Base-by-base conservation (phyloP, 1,139 yeast species). In the Saccharomycopsis hybrid region DNA sequence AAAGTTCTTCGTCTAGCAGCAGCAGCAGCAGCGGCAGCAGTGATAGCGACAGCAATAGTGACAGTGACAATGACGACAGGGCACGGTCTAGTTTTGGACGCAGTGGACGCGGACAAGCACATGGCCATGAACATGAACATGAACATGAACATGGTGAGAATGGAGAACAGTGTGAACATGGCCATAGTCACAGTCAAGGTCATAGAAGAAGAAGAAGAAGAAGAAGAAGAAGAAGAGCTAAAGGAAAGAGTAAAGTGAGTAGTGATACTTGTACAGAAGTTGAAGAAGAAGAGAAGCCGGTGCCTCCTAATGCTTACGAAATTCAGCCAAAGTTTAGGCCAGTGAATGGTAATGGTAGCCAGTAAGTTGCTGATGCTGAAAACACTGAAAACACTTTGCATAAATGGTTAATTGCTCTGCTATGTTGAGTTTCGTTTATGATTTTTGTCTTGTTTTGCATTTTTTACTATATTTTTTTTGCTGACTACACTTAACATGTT, bases 291-390 rank as follows among this genome's bases (percentile, higher is more conserved):
- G 43, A 58, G 28, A 57, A 59, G 27, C 51, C 63, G 1, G 63
- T 69, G 8, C 62, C 71, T 40, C 87, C 90, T 1, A 85, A 85
- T 64, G 89, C 90, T 0, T 85, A 85, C 59, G 94, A 85, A 62
- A 67, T 73, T 44, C 92, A 84, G 61, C 94, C 94, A 0, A 74
- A 71, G 55, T 82, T 82, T 61, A 70, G 44, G 36, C 50, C 44
- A 39, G 46, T 46, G 3, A 42, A 50, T 9, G 42, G 18, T 18
- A 18, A 18, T 18, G 18, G 18, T 18, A 18, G 18, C 18, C 18
- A 18, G 18, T 18, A 18, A 18, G 18, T 18, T 18, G 18, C 18
- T 18, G 18, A 43, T 8, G 27, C 13, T 7, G 43, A 40, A 40
- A 33, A 29, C 18, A 8, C 8, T 18, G 31, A 27, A 24, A 27